These are phyloP conservation scores for Polysphondylium violaceum DNA, from an alignment of 78 protist species.

Conservation along the genomic window DNA sequence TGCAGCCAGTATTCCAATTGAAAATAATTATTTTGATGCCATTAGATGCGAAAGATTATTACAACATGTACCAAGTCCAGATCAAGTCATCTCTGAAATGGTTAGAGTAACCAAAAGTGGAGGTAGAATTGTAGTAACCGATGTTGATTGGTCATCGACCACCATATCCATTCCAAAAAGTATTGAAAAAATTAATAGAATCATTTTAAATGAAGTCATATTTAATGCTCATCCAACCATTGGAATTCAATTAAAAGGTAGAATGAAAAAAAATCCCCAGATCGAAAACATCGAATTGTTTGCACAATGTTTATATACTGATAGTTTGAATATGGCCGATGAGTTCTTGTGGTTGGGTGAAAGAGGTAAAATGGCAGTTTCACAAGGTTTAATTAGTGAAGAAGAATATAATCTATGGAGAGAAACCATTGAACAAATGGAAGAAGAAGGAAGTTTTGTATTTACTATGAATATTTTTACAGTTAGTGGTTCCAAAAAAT, in stretches of 20 bases:
- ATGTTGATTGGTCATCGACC: slow-evolving; percentile 56
- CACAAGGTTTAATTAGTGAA: slow-evolving; percentile 43
- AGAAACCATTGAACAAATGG: slow-evolving; percentile 47
- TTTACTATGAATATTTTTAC: slow-evolving; percentile 72
- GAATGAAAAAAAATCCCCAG: slow-evolving; percentile 11
- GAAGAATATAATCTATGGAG: slow-evolving; percentile 66
- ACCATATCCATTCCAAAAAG: slow-evolving; percentile 43
- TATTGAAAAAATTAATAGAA: slow-evolving; percentile 35
- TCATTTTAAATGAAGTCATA: slow-evolving; percentile 33
- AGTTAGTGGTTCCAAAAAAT: slow-evolving; percentile 44
- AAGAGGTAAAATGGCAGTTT: slow-evolving; percentile 70
- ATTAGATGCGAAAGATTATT: slow-evolving; percentile 70
- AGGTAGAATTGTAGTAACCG: slow-evolving; percentile 56
- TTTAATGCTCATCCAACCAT: slow-evolving; percentile 52
- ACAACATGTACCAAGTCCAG: slow-evolving; percentile 66
- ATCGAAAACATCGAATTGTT: slow-evolving; percentile 46
- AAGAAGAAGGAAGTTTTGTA: slow-evolving; percentile 61
- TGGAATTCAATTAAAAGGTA: slow-evolving; percentile 29
- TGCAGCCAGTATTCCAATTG: slow-evolving; percentile 39
- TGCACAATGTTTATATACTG: slow-evolving; percentile 70
- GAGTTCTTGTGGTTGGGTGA: slow-evolving; percentile 73
- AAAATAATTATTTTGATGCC: slow-evolving; percentile 46
- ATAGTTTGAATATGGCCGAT: slow-evolving; percentile 48
- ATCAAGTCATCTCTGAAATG: slow-evolving; percentile 37
- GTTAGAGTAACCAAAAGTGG: slow-evolving; percentile 54